Evolutionary conservation across 192 early-diverging fungal genomes (phyloP), one percentile per base, ranked within the genome.

Genomic region (Haplosporangium gracile): DNA sequence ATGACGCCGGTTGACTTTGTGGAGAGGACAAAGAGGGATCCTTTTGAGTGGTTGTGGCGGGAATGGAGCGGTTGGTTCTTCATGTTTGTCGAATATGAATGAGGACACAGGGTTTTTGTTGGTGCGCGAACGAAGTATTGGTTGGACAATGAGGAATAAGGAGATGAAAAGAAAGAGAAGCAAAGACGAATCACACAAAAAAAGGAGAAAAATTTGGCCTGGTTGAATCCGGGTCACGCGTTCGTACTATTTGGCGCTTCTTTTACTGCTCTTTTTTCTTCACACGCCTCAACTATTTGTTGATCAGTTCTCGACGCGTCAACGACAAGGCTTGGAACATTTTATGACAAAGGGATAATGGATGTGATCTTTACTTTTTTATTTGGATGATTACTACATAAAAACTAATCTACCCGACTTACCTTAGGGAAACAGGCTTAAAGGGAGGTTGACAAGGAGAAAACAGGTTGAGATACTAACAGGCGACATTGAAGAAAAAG

Each of bases 1-100:
- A 86, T 68, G 29, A 73, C 42, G n/a, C 84, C 84, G 0, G 84
- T 81, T 7, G 75, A 69, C 42, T 68, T 77, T 75, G 84, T 81
- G 11, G 84, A 86, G n/a, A 86, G 76, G 1, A 86, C 84, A 75
- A 86, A 86, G 11, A 81, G 34, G 11, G 84, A 86, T 1, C 57
- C 84, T 8, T 40, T 42, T 2, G 84, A 86, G 20, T 86, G 84
- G 32, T 78, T 32, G 26, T 78, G 29, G 45, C 84, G 78, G 0
- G 79, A 78, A 68, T 73, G 34, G 13, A 68, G 15, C 18, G 45
- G 77, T 32, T 78, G 51, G 68, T 78, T 82, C 74, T 82, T 82
- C 82, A 84, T 84, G 18, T 16, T 51, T 9, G 38, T 38, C 11
- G 29, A n/a, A 18, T 63, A 32, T 2, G 20, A 29, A 10, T 65